A percentile compares a stretch with the other conserved stretches of the same genome.
These are phyloP conservation scores for Ceriops decandra DNA, from an alignment of 345 rosid species.

Conservation along the genomic window DNA sequence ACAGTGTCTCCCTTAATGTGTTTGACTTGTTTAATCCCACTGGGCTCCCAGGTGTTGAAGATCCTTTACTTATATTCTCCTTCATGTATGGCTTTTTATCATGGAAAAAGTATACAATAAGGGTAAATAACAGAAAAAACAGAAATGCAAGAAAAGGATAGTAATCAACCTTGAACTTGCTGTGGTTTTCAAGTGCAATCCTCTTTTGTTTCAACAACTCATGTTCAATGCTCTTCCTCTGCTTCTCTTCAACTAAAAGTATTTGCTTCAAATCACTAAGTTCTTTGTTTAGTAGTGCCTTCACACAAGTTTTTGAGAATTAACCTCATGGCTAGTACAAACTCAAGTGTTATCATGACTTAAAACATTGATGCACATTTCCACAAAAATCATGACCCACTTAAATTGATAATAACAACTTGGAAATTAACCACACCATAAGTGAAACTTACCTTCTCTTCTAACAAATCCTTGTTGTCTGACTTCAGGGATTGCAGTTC, in stretches of 20 bases:
- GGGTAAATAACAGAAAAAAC: slow-evolving; percentile 7
- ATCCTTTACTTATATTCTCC: slow-evolving; percentile 50
- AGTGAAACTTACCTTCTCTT: slow-evolving; percentile 54
- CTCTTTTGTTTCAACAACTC: slow-evolving; percentile 61
- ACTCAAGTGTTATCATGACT: slow-evolving; percentile 3
- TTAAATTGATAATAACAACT: slow-evolving; percentile 1
- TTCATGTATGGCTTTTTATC: slow-evolving; percentile 45
- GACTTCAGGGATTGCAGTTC: slow-evolving; percentile 65
- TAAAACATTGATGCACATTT: neutral
- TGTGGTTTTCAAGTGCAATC: slow-evolving; percentile 47
- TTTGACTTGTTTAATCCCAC: slow-evolving; percentile 47
- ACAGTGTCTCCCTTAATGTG: slow-evolving; percentile 50
- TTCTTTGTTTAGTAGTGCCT: slow-evolving; percentile 63
- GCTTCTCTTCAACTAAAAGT: slow-evolving; percentile 66
- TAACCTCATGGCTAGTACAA: neutral
- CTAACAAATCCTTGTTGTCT: slow-evolving; percentile 43
- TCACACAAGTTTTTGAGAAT: slow-evolving; percentile 11
- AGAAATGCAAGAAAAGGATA: neutral
- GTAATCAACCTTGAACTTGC: slow-evolving; percentile 47
- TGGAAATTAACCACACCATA: neutral
- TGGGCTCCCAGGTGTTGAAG: slow-evolving; percentile 36
- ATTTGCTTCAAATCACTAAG: slow-evolving; percentile 47
- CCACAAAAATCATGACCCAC: neutral
- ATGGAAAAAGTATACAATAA: slow-evolving; percentile 30
- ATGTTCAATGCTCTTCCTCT: slow-evolving; percentile 55